Conservation (phyloP, 2,329 filamentous ascomycete species). For the Colletotrichum costaricense region DNA sequence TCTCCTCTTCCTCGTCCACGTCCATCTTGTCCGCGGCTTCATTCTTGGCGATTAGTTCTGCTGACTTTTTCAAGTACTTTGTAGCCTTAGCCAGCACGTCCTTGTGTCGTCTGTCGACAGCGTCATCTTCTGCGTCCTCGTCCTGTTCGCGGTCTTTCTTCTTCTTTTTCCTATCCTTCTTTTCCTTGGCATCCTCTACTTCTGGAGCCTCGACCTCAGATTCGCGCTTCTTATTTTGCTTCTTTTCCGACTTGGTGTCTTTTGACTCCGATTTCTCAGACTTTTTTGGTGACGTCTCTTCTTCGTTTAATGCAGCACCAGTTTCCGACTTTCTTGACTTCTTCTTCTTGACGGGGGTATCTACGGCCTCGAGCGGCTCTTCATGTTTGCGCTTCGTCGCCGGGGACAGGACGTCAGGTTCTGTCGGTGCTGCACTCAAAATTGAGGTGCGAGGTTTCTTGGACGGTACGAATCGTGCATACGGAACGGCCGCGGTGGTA, state of each 20-base stretch:
- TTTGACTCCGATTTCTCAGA: constrained; percentile 40
- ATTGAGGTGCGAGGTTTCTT: constrained; percentile 34
- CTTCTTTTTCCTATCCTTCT: constrained; percentile 24
- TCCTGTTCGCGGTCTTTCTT: constrained; percentile 40
- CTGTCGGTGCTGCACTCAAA: not conserved
- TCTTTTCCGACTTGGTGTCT: constrained; percentile 38
- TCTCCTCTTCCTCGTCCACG: constrained; percentile 42
- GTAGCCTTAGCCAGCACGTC: constrained; percentile 65
- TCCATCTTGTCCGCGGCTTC: constrained; percentile 46
- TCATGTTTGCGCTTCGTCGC: constrained; percentile 51
- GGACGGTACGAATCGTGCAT: constrained; percentile 35
- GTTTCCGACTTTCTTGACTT: constrained; percentile 45
- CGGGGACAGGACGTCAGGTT: constrained; percentile 9
- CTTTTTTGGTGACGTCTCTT: constrained; percentile 37
- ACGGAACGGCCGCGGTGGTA: constrained; percentile 14
- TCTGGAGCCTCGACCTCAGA: not conserved
- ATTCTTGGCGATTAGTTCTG: constrained; percentile 49
- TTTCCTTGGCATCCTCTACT: constrained; percentile 25
- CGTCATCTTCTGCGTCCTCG: constrained; percentile 41
- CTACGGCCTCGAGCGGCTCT: constrained; percentile 41
- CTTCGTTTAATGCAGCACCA: constrained; percentile 32
- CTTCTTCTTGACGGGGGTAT: constrained; percentile 46
- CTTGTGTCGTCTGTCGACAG: constrained; percentile 55
- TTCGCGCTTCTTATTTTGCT: constrained; percentile 37
- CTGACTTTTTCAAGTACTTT: constrained; percentile 63